Evolutionary conservation across 2,329 filamentous ascomycete genomes (phyloP).

Genomic region (Xylaria sp.): DNA sequence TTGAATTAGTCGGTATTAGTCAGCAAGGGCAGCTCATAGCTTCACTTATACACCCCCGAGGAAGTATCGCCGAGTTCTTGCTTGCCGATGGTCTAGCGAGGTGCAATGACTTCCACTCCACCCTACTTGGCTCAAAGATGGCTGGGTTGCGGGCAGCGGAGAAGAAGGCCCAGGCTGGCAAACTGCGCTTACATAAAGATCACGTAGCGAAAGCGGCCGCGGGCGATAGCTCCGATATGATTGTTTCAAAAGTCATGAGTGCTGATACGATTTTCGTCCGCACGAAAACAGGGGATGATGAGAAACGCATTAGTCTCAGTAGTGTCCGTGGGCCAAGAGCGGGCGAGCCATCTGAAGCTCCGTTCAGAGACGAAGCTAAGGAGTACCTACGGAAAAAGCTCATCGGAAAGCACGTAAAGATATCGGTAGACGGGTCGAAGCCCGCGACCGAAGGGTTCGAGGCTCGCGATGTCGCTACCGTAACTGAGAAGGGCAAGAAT

Average conservation of each 20-base stretch:
- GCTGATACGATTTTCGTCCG: constrained; percentile 90
- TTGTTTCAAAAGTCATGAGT: constrained; percentile 84
- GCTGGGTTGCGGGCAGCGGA: constrained; percentile 85
- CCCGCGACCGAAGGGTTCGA: constrained; percentile 91
- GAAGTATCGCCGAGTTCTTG: constrained; percentile 92
- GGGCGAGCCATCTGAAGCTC: constrained; percentile 85
- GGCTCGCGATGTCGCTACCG: constrained; percentile 91
- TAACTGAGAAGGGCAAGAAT: constrained; percentile 86
- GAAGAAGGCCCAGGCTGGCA: constrained; percentile 80
- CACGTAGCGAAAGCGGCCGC: constrained; percentile 76
- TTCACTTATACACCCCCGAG: constrained; percentile 85
- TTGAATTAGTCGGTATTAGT: constrained; percentile 85
- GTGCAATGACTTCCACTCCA: constrained; percentile 96
- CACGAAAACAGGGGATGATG: constrained; percentile 79
- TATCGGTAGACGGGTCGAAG: constrained; percentile 90
- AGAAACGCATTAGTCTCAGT: constrained; percentile 92
- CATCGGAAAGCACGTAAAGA: constrained; percentile 94
- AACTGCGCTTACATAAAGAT: constrained; percentile 83
- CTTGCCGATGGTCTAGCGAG: constrained; percentile 89
- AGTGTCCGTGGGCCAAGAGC: constrained; percentile 94
- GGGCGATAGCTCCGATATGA: constrained; percentile 77
- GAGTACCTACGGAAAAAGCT: constrained; percentile 93
- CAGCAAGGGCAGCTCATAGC: constrained; percentile 94
- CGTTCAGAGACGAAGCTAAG: constrained; percentile 93
- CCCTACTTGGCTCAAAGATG: constrained; percentile 91